phyloP scores from a whole-genome alignment of 1,284 basidiomycete genomes.

The Ceratobasidium sp. region DNA sequence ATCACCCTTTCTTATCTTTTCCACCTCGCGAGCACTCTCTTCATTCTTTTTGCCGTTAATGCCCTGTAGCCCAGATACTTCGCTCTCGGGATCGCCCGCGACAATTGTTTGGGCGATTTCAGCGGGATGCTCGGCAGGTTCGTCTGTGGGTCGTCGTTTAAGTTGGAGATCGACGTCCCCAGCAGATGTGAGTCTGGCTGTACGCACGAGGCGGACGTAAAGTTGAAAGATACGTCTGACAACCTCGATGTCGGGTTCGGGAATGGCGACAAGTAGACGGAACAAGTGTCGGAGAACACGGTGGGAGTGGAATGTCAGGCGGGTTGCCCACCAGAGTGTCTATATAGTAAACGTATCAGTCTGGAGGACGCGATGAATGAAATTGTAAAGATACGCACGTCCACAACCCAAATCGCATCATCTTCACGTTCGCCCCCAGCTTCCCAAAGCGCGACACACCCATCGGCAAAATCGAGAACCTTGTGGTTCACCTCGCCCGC shows the following conservation, averaged over 20 bases:
- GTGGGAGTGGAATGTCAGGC: constrained; percentile 91
- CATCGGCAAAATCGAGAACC: constrained; percentile 87
- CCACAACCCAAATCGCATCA: constrained; percentile 76
- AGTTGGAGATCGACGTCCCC: constrained; percentile 59
- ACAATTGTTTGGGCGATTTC: constrained; percentile 47
- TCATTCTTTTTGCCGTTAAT: constrained; percentile 47
- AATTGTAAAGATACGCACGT: constrained; percentile 64
- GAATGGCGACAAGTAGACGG: constrained; percentile 71
- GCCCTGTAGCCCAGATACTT: constrained; percentile 45
- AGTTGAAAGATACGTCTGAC: constrained; percentile 82
- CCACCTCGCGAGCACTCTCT: constrained; percentile 20
- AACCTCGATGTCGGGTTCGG: constrained; percentile 70
- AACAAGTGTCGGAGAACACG: constrained; percentile 86
- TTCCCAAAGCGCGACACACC: constrained; percentile 87
- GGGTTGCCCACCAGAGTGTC: constrained; percentile 92
- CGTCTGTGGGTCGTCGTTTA: constrained; percentile 54
- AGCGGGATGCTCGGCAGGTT: constrained; percentile 51
- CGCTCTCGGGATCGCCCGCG: constrained; percentile 38
- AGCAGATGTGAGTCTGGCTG: constrained; percentile 74
- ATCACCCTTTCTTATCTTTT: constrained; percentile 57
- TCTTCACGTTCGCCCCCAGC: constrained; percentile 71
- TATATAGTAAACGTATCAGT: constrained; percentile 56
- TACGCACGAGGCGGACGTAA: constrained; percentile 87
- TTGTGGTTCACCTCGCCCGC: constrained; percentile 85
- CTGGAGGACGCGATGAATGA: neutral